Evolutionary conservation across 352 stramenopile species (phyloP).

Genomic region (Pythium dissimile): DNA sequence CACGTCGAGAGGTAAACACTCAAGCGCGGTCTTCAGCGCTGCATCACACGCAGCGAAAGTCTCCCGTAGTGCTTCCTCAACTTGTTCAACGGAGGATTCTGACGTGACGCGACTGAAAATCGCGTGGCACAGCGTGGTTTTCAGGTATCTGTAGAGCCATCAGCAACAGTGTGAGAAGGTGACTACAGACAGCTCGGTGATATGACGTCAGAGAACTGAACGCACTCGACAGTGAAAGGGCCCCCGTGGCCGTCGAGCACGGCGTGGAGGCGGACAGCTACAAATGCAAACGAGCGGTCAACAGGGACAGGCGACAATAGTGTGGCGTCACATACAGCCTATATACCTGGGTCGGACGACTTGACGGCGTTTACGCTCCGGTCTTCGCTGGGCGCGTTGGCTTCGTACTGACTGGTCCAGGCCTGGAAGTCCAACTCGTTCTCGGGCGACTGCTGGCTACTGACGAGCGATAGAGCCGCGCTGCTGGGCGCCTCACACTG

Average conservation of each 20-base stretch:
- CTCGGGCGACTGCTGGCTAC: background rate
- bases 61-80: slow-evolving; percentile 23
- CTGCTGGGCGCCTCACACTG: slow-evolving; percentile 6
- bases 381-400: slow-evolving; percentile 65
- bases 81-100: slow-evolving; percentile 6
- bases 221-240: slow-evolving; percentile 53
- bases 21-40: slow-evolving; percentile 50
- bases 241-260: slow-evolving; percentile 73
- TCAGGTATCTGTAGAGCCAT: slow-evolving; percentile 8
- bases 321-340: no score
- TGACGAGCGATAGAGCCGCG: background rate
- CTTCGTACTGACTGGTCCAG: slow-evolving; percentile 60
- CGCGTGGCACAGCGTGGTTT: slow-evolving; percentile 10
- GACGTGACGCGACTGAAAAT: slow-evolving; percentile 16
- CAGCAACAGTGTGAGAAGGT: background rate
- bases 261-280: slow-evolving; percentile 46
- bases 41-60: slow-evolving; percentile 55
- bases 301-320: no score
- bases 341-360: slow-evolving; percentile 26
- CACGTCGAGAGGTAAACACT: slow-evolving; percentile 33
- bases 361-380: slow-evolving; percentile 54
- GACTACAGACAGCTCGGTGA: no score
- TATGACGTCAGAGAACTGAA: background rate
- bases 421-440: slow-evolving; percentile 16
- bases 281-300: no score